Evolutionary conservation across 2,329 filamentous ascomycete genomes (phyloP), one percentile per base, ranked within the genome.

Genomic region (Cladorrhinum sp.): DNA sequence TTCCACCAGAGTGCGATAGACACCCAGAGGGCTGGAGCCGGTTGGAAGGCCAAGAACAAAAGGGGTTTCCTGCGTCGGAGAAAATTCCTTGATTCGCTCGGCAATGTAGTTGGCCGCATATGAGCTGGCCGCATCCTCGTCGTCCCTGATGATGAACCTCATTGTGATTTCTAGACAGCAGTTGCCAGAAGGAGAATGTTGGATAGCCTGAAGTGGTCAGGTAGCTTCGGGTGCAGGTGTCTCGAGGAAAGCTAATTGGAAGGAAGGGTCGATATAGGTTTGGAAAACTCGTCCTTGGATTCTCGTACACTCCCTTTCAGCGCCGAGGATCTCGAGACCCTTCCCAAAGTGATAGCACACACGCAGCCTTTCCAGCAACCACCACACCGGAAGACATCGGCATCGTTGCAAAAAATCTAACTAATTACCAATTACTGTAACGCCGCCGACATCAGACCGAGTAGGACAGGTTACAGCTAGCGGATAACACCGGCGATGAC

Each of bases 41-140:
- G 89, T 91, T 1, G 89, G 89, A 50, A 91, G 79, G 51, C 89
- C 89, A 36, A 91, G 81, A 1, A 91, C 87, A 69, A 91, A 91
- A 0, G 87, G 88, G 62, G 82, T 83, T 57, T 80, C 75, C 49
- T 83, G 77, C 1, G 86, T 87, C 2, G 88, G 87, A 24, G 78
- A 78, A 74, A 88, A 91, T 58, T 81, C 74, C 67, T 86, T 85
- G 77, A 91, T 91, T 64, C 88, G 84, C 68, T 87, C 86, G 74
- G 91, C 82, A 64, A 91, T 87, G 75, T 91, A 91, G 71, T 89
- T 83, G 58, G 88, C 87, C 63, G 91, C 85, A 72, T 89, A 90
- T 68, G 82, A 78, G 58, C 87, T 87, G 51, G 86, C 87, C 57
- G 79, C 75, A 58, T 79, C 75, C 62, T 84, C 80, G 67, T 88